Conservation (phyloP, 2,329 filamentous ascomycete species). For the Paraphoma sp. region DNA sequence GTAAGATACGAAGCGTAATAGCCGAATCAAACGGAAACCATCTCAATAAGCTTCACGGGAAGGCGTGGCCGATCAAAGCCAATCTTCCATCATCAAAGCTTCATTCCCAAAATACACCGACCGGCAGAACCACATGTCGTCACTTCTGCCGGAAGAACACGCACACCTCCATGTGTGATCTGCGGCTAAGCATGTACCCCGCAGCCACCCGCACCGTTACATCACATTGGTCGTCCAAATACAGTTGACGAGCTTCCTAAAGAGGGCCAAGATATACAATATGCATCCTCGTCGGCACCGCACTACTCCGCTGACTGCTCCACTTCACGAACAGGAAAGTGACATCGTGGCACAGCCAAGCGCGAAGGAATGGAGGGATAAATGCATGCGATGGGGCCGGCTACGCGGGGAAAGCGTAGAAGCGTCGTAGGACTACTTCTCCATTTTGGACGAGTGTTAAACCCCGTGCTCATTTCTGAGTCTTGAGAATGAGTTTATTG, state of each 20-base stretch:
- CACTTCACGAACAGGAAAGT: not conserved
- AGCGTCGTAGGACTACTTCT: not conserved
- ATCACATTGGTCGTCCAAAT: not conserved
- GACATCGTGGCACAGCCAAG: not conserved
- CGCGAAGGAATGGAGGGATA: not conserved
- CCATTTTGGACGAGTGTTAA: not conserved
- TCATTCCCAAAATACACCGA: not conserved
- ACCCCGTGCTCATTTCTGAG: not conserved
- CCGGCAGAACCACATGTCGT: not conserved
- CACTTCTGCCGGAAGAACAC: not conserved
- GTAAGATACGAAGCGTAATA: not conserved
- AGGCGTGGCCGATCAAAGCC: too few species aligned
- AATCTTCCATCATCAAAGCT: not conserved
- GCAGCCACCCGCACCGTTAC: not conserved
- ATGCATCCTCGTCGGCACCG: not conserved
- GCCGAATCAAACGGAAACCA: not conserved
- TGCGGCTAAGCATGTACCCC: not conserved
- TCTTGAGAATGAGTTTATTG: slow-evolving; percentile 5
- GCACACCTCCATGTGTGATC: not conserved
- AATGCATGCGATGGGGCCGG: not conserved
- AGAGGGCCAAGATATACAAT: not conserved
- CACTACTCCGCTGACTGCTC: not conserved
- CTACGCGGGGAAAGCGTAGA: not conserved
- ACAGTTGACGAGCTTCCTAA: not conserved
- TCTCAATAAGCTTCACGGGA: not conserved